Evolutionary conservation across 352 stramenopile species (phyloP).

Genomic region (Stephanocyclus meneghinianus): DNA sequence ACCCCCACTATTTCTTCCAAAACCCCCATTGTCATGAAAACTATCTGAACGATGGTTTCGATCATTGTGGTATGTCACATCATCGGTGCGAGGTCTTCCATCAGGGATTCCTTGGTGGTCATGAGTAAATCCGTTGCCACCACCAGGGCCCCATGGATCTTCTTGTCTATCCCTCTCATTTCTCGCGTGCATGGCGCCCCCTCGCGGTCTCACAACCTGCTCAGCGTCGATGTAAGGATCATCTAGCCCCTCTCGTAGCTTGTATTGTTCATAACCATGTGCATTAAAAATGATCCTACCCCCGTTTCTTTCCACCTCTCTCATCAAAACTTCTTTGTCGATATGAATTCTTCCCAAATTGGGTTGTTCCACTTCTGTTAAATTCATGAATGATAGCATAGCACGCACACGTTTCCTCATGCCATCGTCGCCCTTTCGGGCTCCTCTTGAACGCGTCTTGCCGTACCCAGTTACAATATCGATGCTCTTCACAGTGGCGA

Average conservation of each 20-base stretch:
- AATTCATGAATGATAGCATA: slow-evolving; percentile 80
- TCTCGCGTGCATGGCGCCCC: slow-evolving; percentile 42
- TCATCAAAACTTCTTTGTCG: slow-evolving; percentile 65
- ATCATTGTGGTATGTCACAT: slow-evolving; percentile 14
- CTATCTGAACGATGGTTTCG: slow-evolving; percentile 8
- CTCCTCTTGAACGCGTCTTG: slow-evolving; percentile 69
- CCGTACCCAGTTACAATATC: slow-evolving; percentile 82
- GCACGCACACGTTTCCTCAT: slow-evolving; percentile 76
- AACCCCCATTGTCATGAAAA: slow-evolving; percentile 13
- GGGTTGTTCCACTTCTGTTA: slow-evolving; percentile 66
- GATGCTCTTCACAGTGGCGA: slow-evolving; percentile 73
- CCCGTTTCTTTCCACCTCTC: slow-evolving; percentile 62
- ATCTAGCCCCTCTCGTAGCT: slow-evolving; percentile 46
- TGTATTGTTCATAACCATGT: slow-evolving; percentile 65
- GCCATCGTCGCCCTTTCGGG: slow-evolving; percentile 68
- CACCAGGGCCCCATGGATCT: neutral
- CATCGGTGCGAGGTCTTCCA: slow-evolving; percentile 7
- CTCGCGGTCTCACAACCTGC: slow-evolving; percentile 47
- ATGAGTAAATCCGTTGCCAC: neutral
- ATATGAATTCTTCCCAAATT: slow-evolving; percentile 80
- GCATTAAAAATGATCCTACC: slow-evolving; percentile 76
- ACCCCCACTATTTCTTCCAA: slow-evolving; percentile 8
- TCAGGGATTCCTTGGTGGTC: slow-evolving; percentile 12
- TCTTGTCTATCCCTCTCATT: slow-evolving; percentile 27
- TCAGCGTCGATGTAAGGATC: slow-evolving; percentile 43